Conservation (phyloP, 352 stramenopile species). For the Phytopythium vexans region DNA sequence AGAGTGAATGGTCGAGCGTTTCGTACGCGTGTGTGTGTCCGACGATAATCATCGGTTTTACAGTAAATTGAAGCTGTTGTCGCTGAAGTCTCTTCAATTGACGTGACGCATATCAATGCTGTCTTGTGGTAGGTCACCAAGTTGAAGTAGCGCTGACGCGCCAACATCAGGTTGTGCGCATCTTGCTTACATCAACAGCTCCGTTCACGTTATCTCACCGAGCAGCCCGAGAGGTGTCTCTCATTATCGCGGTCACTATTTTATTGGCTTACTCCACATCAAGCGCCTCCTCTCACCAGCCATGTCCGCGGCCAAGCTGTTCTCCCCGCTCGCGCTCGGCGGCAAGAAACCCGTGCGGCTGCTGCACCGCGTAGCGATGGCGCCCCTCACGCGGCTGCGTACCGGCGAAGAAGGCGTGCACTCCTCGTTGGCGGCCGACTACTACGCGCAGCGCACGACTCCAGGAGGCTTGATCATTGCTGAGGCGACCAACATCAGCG, state of each 20-base stretch:
- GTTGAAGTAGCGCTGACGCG: slow-evolving; percentile 4
- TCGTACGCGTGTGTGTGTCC: too few species aligned
- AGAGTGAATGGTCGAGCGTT: background rate
- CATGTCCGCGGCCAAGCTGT: slow-evolving; percentile 18
- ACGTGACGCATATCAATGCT: background rate
- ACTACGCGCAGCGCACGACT: slow-evolving; percentile 39
- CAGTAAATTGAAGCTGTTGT: background rate
- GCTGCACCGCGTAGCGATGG: slow-evolving; percentile 40
- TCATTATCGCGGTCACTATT: background rate
- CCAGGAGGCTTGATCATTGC: slow-evolving; percentile 37
- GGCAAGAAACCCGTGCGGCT: slow-evolving; percentile 18
- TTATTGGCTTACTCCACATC: slow-evolving; percentile 8
- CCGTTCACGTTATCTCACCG: background rate
- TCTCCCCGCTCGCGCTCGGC: slow-evolving; percentile 24
- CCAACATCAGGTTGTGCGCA: background rate
- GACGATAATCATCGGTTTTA: background rate
- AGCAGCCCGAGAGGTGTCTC: background rate
- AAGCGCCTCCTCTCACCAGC: background rate
- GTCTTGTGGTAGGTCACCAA: background rate
- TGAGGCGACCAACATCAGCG: slow-evolving; percentile 37
- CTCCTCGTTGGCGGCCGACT: slow-evolving; percentile 19
- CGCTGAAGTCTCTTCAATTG: background rate
- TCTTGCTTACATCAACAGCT: slow-evolving; percentile 5
- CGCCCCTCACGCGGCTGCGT: slow-evolving; percentile 32
- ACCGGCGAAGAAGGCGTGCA: slow-evolving; percentile 18